Base-by-base conservation (phyloP, 1,284 basidiomycete genomes). In the Fomitiporia mediterranea region DNA sequence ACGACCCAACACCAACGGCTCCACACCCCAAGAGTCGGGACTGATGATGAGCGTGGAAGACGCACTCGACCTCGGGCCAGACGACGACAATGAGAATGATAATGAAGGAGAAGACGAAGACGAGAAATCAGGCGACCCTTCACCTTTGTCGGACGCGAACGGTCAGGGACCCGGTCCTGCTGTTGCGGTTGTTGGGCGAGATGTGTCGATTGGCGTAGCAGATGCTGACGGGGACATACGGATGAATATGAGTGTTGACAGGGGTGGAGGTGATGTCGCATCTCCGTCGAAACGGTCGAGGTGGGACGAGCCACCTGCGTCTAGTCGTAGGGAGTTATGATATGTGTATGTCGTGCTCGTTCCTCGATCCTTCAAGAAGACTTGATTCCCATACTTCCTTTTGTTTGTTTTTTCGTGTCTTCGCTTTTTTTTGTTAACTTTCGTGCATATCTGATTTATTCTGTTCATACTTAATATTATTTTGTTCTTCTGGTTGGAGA, bases 41-140 rank as follows among this genome's bases (percentile, higher is more conserved):
- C 37, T 15, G 37, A 47, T 32, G 53, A 58, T 53, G 59, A 48
- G 61, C 51, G 63, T 44, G 68, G 71, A 67, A 65, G 77, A 80
- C 56, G 76, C 74, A 0, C 79, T 81, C 75, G 77, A 73, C 51
- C 72, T 82, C 65, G 76, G 50, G n/a, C 39, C 28, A 9, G 50
- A 49, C 28, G 56, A 57, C 15, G 37, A 73, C 32, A 60, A 52
- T 8, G 17, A 39, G 25, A 56, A 53, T 3, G 50, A 74, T 32
- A 60, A 37, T 11, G 58, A 53, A 62, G 60, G 60, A 62, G 61
- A 63, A 55, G 64, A 63, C 6, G 64, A 66, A 13, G 60, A 63
- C 23, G 62, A 65, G n/a, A 53, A 57, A 38, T 56, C 57, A 3
- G 65, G 64, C n/a, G 66, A 67, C 56, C 57, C 37, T 46, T 55